Conservation (phyloP, 495 filamentous ascomycete species). For the Penicillium tannophilum region DNA sequence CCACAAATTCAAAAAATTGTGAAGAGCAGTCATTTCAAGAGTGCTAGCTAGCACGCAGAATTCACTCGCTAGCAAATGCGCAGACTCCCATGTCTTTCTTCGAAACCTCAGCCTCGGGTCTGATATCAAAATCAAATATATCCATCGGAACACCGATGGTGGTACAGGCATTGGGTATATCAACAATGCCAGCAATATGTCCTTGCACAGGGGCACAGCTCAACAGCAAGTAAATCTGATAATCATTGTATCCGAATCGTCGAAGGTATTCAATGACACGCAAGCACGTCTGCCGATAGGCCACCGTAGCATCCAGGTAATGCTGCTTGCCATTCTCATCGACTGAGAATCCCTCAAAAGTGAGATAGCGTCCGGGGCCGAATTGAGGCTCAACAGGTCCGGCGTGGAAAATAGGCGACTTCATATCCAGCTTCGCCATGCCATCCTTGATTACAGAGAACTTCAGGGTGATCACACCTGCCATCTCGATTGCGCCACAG, state of each 20-base stretch:
- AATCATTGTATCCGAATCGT: slow-evolving; percentile 74
- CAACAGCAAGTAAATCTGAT: slow-evolving; percentile 88
- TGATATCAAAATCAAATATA: slow-evolving; percentile 95
- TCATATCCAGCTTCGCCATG: slow-evolving; percentile 74
- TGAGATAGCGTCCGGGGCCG: slow-evolving; percentile 81
- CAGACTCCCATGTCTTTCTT: slow-evolving; percentile 75
- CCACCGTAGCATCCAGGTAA: slow-evolving; percentile 89
- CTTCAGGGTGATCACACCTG: slow-evolving; percentile 88
- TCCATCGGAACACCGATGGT: slow-evolving; percentile 90
- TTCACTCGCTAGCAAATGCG: slow-evolving; percentile 60
- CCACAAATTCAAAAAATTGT: neutral
- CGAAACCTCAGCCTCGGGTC: slow-evolving; percentile 63
- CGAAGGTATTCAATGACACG: slow-evolving; percentile 85
- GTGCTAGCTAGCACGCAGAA: too few species aligned
- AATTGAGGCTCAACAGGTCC: slow-evolving; percentile 93
- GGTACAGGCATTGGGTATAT: slow-evolving; percentile 85
- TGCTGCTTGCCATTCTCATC: slow-evolving; percentile 92
- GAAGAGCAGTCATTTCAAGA: neutral
- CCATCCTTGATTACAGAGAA: slow-evolving; percentile 87
- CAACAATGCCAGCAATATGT: slow-evolving; percentile 91
- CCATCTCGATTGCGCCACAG: slow-evolving; percentile 97
- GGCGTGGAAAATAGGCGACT: slow-evolving; percentile 85
- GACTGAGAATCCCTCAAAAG: slow-evolving; percentile 94
- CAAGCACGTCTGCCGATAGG: slow-evolving; percentile 84
- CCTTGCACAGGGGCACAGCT: slow-evolving; percentile 91